Evolutionary conservation across 2,329 filamentous ascomycete species (phyloP), one percentile per base, ranked within the genome.

Genomic region (Aspergillus calidoustus): DNA sequence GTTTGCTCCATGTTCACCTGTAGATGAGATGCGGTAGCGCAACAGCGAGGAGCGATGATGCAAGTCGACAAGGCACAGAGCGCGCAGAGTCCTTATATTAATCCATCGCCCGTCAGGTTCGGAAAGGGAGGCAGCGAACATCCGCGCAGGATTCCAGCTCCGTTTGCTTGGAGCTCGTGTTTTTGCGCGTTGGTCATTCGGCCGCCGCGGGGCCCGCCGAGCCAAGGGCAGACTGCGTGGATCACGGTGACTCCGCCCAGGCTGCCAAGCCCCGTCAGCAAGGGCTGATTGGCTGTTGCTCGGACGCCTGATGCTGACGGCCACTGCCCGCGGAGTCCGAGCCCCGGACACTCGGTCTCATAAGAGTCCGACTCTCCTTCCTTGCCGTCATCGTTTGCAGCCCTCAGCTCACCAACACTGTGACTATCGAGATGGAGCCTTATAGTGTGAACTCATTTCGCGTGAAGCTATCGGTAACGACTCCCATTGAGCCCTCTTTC

Each of bases 401-500:
- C 25, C 25, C 25, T 41, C 34, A 15, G 34, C 13, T 5, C 17
- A 47, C n/a, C 34, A 5, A 13, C 5, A 5, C 34, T 13, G 15
- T 41, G 5, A 6, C 15, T 2, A 41, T 41, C 15, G 22, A 15
- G 11, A 54, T 50, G 46, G 6, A 41, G 7, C 54, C 11, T 19
- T 48, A 50, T 13, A 28, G 41, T 25, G 15, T 25, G 4, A 13
- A 41, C 8, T 34, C 28, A 13, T 22, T 47, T 48, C 57, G 57
- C 19, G 9, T 54, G 30, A 59, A 59, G 50, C 41, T 59, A n/a
- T 59, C 57, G 38, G 50, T 59, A 58, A 48, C 13, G 34, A 15
- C 34, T 41, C 11, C 5, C 11, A 25, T 15, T 6, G 17, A 3
- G 22, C 19, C 34, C 22, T 9, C 11, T 5, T 7, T 22, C 13